Conservation (phyloP, 805 yeast genomes). For the Saturnispora besseyi region DNA sequence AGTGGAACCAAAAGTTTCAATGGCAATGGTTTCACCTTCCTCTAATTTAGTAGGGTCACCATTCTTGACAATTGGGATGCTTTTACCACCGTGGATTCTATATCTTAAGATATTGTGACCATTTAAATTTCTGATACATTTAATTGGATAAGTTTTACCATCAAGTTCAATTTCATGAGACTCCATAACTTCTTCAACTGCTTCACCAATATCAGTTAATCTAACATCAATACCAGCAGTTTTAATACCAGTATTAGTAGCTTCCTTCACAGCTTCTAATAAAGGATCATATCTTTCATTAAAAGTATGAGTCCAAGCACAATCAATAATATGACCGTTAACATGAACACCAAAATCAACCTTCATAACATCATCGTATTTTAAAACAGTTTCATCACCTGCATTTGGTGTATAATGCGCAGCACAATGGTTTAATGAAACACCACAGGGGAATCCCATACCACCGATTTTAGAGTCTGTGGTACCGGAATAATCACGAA, state of each 20-base stretch:
- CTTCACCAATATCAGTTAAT: slow-evolving; percentile 89
- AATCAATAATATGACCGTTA: slow-evolving; percentile 87
- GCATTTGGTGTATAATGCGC: slow-evolving; percentile 98
- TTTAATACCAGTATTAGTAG: slow-evolving; percentile 86
- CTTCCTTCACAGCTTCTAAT: slow-evolving; percentile 78
- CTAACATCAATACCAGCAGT: slow-evolving; percentile 96
- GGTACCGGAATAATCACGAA: slow-evolving; percentile 52
- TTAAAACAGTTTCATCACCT: slow-evolving; percentile 76
- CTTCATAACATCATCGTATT: slow-evolving; percentile 89
- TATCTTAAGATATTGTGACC: slow-evolving; percentile 89
- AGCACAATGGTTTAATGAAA: slow-evolving; percentile 86
- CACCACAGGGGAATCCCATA: slow-evolving; percentile 97
- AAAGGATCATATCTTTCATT: slow-evolving; percentile 75
- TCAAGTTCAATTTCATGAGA: slow-evolving; percentile 85
- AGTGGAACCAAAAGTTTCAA: slow-evolving; percentile 96
- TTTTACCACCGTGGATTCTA: slow-evolving; percentile 87
- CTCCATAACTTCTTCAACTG: slow-evolving; percentile 96
- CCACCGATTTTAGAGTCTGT: slow-evolving; percentile 71
- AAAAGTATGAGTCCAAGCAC: slow-evolving; percentile 89
- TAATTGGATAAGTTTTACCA: slow-evolving; percentile 78
- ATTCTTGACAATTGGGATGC: slow-evolving; percentile 92
- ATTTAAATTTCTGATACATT: slow-evolving; percentile 82
- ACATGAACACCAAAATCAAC: slow-evolving; percentile 96
- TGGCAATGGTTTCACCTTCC: slow-evolving; percentile 96
- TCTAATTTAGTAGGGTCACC: slow-evolving; percentile 97